These are phyloP conservation scores for Toxicodendron radicans DNA, from an alignment of 345 rosid species.

Conservation along the genomic window DNA sequence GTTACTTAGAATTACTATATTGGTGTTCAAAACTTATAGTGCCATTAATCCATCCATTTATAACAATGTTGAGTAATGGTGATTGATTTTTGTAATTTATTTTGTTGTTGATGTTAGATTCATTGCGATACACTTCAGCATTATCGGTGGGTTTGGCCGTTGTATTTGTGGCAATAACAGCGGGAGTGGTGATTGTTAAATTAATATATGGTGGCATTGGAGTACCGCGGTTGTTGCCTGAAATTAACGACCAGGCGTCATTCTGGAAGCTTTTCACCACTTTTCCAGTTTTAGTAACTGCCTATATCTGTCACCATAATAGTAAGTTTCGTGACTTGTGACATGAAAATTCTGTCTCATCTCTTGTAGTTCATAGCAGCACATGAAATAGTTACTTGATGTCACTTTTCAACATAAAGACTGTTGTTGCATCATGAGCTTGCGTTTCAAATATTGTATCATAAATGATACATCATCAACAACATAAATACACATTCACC, in stretches of 20 bases:
- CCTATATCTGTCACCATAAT: conserved; percentile 71
- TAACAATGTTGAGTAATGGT: background rate
- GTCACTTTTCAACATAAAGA: background rate
- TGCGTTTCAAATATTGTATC: no score
- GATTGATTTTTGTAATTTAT: conserved; percentile 1
- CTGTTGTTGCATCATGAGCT: no score
- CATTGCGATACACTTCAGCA: conserved; percentile 67
- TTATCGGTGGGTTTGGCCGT: conserved; percentile 60
- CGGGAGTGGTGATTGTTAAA: conserved; percentile 47
- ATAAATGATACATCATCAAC: no score
- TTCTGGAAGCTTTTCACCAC: conserved; percentile 74
- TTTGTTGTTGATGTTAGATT: conserved; percentile 38
- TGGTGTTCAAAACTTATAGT: background rate
- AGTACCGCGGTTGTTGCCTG: conserved; percentile 53
- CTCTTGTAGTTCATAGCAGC: background rate
- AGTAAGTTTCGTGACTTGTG: conserved; percentile 31
- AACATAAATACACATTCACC: no score
- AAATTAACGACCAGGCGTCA: conserved; percentile 48
- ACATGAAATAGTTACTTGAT: conserved; percentile 2
- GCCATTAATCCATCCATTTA: background rate
- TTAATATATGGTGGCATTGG: conserved; percentile 42
- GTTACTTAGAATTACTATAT: background rate
- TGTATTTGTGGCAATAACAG: conserved; percentile 64
- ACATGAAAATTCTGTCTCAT: background rate
- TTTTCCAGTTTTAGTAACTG: conserved; percentile 60